These are phyloP conservation scores for Arabis hirsuta DNA, from an alignment of 345 rosid species.

Conservation along the genomic window DNA sequence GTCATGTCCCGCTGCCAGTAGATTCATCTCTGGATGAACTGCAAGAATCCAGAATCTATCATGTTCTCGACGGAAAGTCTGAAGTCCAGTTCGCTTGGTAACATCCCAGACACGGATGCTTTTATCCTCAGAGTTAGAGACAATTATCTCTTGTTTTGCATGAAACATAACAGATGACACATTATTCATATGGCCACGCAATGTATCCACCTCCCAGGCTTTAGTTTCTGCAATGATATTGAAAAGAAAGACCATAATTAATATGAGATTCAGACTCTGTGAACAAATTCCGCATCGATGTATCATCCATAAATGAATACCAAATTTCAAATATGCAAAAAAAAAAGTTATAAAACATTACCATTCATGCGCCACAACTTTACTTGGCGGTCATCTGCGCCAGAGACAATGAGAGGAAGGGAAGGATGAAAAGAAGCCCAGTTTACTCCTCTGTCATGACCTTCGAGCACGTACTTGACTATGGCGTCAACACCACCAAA, in stretches of 20 bases:
- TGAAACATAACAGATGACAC: slow-evolving; percentile 94
- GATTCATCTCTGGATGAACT: slow-evolving; percentile 89
- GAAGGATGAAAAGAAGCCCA: slow-evolving; percentile 96
- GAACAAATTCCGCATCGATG: no score
- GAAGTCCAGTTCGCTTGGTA: slow-evolving; percentile 85
- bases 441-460: slow-evolving; percentile 93
- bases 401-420: slow-evolving; percentile 83
- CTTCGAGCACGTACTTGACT: slow-evolving; percentile 87
- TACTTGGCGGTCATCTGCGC: slow-evolving; percentile 95
- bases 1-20: slow-evolving; percentile 94
- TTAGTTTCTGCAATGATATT: slow-evolving; percentile 71
- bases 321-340: no score
- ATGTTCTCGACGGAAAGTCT: slow-evolving; percentile 90
- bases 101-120: slow-evolving; percentile 95
- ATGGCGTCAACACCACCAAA: slow-evolving; percentile 92
- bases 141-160: slow-evolving; percentile 86
- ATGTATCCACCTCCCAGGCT: slow-evolving; percentile 95
- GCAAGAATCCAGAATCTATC: slow-evolving; percentile 91
- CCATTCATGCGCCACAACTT: slow-evolving; percentile 96
- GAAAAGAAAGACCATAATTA: neutral
- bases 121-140: slow-evolving; percentile 90
- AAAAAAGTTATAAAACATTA: no score
- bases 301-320: no score
- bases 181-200: slow-evolving; percentile 89
- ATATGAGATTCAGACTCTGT: neutral